Evolutionary conservation across 1,284 basidiomycete genomes (phyloP), one percentile per base, ranked within the genome.

Genomic region (Leccinum angustisporum): DNA sequence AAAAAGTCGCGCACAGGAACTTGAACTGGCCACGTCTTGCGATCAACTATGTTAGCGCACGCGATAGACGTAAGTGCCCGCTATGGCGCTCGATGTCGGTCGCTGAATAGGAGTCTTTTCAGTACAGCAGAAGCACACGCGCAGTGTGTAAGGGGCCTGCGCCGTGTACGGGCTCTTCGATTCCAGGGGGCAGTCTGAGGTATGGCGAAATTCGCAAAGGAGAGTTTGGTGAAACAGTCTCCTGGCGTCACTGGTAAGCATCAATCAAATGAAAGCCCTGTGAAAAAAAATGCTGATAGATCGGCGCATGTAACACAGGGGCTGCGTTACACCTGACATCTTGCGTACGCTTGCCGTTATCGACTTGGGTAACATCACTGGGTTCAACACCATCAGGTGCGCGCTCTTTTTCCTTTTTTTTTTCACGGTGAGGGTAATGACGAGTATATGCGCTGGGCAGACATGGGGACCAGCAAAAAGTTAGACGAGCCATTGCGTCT

Each of bases 181-280:
- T 92, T 48, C 76, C 79, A 18, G 72, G 80, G 13, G 88, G 86
- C 2, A 79, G 77, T 13, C 74, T 92, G 63, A 78, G 90, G 25
- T 91, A 91, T 65, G 90, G 90, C 0, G 73, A 77, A 56, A 78
- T 80, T 3, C 73, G 71, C 5, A 68, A 69, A 10, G 77, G 71
- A n/a, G 73, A 80, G 54, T 84, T 79, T 60, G 84, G 86, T 54
- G 86, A 90, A 70, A 82, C 79, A 0, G 82, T 91, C 2, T 80
- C 86, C 70, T 91, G 89, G 89, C 77, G 83, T 46, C 89, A 92
- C 68, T 91, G 90, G 90, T 90, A 72, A 66, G 75, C 33, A 60
- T 60, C 63, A 48, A 58, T 25, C 58, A 59, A 43, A 61, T 33
- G 61, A 60, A 58, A 56, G 25, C 31, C 61, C 52, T 57, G 61